Conservation (phyloP, 129 eudicot genomes). For the Apium graveolens region DNA sequence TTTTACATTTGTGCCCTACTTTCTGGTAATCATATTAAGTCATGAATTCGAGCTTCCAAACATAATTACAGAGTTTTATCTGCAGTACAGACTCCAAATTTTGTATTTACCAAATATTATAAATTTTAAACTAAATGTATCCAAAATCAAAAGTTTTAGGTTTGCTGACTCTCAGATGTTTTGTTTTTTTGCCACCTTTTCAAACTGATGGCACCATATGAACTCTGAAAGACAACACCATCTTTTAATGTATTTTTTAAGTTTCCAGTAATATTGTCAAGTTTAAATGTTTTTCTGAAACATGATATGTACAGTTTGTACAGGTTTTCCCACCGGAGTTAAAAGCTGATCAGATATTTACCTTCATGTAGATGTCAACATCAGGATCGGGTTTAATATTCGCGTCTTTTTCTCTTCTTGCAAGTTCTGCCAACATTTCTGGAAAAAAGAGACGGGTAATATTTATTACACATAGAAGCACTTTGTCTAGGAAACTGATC, state of each 20-base stretch:
- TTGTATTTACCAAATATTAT: not conserved
- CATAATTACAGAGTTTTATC: not conserved
- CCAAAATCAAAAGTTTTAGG: not conserved
- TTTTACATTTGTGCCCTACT: not conserved
- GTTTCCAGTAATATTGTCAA: not conserved
- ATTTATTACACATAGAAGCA: not conserved
- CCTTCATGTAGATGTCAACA: slow-evolving; percentile 83
- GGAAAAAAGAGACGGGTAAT: slow-evolving; percentile 3
- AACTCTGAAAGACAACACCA: not conserved
- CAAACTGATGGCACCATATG: not conserved
- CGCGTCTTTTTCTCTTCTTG: slow-evolving; percentile 81
- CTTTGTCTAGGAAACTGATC: not conserved
- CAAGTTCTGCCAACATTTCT: slow-evolving; percentile 70
- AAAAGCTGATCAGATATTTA: slow-evolving; percentile 3
- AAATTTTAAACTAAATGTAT: not conserved
- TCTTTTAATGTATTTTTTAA: not conserved
- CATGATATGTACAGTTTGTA: not conserved
- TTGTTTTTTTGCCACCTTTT: not conserved
- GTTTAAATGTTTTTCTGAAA: not conserved
- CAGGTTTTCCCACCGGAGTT: not conserved
- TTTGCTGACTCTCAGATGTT: not conserved
- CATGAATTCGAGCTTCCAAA: not conserved
- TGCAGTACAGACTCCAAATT: not conserved
- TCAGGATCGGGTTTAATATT: slow-evolving; percentile 76
- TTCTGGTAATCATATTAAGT: not conserved